phyloP scores from a whole-genome alignment of 768 basidiomycete species.

The Tricholoma hemisulphureum region DNA sequence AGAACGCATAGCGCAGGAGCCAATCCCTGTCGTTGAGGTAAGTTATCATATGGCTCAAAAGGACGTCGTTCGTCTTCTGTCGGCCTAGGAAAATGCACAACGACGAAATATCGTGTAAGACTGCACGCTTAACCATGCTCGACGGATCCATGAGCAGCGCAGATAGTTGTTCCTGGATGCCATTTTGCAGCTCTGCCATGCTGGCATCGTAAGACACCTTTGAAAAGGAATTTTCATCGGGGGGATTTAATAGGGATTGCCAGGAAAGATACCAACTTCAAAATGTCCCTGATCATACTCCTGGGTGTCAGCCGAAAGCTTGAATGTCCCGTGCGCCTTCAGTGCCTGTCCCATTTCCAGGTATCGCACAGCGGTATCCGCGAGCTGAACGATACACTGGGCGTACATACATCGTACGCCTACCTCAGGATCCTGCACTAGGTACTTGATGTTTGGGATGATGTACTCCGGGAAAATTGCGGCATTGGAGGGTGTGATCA shows the following conservation, averaged over 20 bases:
- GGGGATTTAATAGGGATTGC: not conserved
- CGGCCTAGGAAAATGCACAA: slow-evolving; percentile 93
- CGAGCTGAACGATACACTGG: slow-evolving; percentile 79
- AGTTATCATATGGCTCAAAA: slow-evolving; percentile 87
- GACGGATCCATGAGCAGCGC: slow-evolving; percentile 86
- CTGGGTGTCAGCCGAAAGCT: slow-evolving; percentile 57
- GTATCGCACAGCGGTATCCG: slow-evolving; percentile 83
- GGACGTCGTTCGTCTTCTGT: slow-evolving; percentile 90
- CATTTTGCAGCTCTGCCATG: slow-evolving; percentile 79
- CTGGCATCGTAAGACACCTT: slow-evolving; percentile 91
- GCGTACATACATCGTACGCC: slow-evolving; percentile 80
- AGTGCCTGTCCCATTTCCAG: slow-evolving; percentile 92
- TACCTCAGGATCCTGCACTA: slow-evolving; percentile 81
- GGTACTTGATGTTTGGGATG: slow-evolving; percentile 81
- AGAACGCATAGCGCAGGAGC: slow-evolving; percentile 87
- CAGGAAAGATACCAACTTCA: slow-evolving; percentile 51
- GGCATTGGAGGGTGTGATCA: slow-evolving; percentile 33
- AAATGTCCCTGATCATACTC: slow-evolving; percentile 79
- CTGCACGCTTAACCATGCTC: slow-evolving; percentile 86
- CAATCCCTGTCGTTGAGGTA: slow-evolving; percentile 88
- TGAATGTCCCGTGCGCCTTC: slow-evolving; percentile 77
- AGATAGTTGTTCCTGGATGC: slow-evolving; percentile 85
- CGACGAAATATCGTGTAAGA: slow-evolving; percentile 81
- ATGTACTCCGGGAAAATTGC: slow-evolving; percentile 94
- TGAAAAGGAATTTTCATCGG: not conserved